These are phyloP conservation scores for Aspergillus transmontanensis DNA, from an alignment of 2,329 filamentous ascomycete species.

Conservation along the genomic window DNA sequence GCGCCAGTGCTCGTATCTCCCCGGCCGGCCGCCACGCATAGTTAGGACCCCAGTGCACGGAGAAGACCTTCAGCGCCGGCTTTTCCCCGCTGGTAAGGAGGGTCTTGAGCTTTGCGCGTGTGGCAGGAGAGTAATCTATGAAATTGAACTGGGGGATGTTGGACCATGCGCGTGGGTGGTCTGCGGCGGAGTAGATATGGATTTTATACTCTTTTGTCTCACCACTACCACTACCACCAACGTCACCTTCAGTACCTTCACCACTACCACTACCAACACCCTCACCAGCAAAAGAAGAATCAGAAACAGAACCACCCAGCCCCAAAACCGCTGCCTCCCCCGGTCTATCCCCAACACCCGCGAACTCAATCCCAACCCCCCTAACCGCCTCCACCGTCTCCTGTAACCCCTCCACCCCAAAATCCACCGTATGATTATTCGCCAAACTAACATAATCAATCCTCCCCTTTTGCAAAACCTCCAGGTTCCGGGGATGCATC, in stretches of 20 bases:
- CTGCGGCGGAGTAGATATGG: background rate
- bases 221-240: background rate
- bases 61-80: conserved; percentile 40
- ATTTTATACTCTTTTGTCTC: background rate
- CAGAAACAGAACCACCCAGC: too few species aligned
- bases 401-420: background rate
- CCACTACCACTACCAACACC: too few species aligned
- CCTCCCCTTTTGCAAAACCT: background rate
- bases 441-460: background rate
- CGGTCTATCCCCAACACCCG: background rate
- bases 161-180: background rate
- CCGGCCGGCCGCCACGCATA: conserved; percentile 39
- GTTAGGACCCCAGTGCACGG: conserved; percentile 46
- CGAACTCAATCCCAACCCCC: background rate
- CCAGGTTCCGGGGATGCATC: background rate
- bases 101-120: background rate
- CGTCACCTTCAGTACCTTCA: background rate
- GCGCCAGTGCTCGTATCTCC: conserved; percentile 37
- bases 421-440: background rate
- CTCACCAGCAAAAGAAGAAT: background rate
- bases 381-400: background rate
- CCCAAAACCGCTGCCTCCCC: background rate
- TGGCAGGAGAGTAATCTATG: background rate
- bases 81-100: conserved; percentile 21
- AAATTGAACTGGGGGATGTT: background rate